A percentile compares a stretch with the other conserved stretches of the same genome.
These are phyloP conservation scores for Fabrea salina DNA, from an alignment of 169 alveolate genomes.

Conservation along the genomic window DNA sequence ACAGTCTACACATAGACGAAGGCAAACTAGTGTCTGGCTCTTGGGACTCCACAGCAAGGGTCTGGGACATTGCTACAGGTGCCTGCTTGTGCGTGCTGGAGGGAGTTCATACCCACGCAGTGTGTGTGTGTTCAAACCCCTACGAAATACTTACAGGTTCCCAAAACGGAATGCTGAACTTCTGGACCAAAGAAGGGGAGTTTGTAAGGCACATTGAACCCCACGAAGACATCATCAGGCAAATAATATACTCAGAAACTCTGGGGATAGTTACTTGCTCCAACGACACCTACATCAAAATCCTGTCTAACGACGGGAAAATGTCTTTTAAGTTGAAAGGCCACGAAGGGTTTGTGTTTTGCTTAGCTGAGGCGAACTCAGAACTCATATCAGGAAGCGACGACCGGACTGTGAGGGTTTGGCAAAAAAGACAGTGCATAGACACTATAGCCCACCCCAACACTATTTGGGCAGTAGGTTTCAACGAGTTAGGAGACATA, in stretches of 20 bases:
- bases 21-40: conserved; percentile 73
- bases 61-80: conserved; percentile 79
- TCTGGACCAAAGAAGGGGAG: conserved; percentile 62
- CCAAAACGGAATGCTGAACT: conserved; percentile 74
- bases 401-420: conserved; percentile 79
- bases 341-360: conserved; percentile 83
- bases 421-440: conserved; percentile 65
- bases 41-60: conserved; percentile 84
- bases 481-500: conserved; percentile 67
- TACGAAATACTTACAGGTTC: conserved; percentile 67
- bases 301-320: conserved; percentile 74
- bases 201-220: conserved; percentile 64
- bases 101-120: conserved; percentile 60
- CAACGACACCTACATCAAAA: conserved; percentile 79
- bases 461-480: conserved; percentile 79
- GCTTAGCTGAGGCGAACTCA: conserved; percentile 43
- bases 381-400: conserved; percentile 84
- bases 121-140: conserved; percentile 59
- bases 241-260: conserved; percentile 56
- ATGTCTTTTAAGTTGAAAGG: conserved; percentile 60
- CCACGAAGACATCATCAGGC: conserved; percentile 84
- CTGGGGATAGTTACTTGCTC: conserved; percentile 78
- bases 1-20: conserved; percentile 51
- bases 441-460: conserved; percentile 75
- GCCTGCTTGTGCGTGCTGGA: conserved; percentile 5